Conservation (phyloP, 1,284 basidiomycete genomes). For the Rhizoctonia solani region DNA sequence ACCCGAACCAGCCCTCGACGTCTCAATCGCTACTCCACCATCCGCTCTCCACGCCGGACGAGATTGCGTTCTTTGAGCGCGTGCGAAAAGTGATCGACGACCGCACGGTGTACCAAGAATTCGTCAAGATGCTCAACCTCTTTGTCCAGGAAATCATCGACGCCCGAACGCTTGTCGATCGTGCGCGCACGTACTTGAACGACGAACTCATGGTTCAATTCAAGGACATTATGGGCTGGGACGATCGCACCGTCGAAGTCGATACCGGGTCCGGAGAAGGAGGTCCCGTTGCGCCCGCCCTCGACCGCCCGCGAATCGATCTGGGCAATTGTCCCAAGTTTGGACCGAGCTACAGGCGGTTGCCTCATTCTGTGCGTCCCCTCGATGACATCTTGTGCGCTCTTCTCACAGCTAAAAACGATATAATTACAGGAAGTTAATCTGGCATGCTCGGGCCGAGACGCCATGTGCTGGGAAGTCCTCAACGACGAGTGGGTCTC, state of each 20-base stretch:
- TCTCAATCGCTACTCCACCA: slow-evolving; percentile 44
- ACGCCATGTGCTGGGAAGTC: slow-evolving; percentile 94
- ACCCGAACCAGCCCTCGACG: slow-evolving; percentile 41
- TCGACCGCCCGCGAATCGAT: slow-evolving; percentile 59
- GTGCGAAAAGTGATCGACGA: slow-evolving; percentile 77
- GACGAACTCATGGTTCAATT: slow-evolving; percentile 85
- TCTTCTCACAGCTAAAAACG: background rate
- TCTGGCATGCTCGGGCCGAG: slow-evolving; percentile 91
- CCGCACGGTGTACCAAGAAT: slow-evolving; percentile 91
- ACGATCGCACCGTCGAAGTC: slow-evolving; percentile 50
- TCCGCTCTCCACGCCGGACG: slow-evolving; percentile 70
- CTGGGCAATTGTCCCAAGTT: slow-evolving; percentile 49
- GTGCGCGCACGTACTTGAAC: slow-evolving; percentile 76
- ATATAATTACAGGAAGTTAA: slow-evolving; percentile 70
- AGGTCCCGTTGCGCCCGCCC: slow-evolving; percentile 71
- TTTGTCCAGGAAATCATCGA: slow-evolving; percentile 93
- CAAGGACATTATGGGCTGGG: slow-evolving; percentile 84
- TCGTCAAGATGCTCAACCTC: slow-evolving; percentile 92
- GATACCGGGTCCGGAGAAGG: slow-evolving; percentile 61
- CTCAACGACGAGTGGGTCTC: slow-evolving; percentile 97
- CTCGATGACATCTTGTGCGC: slow-evolving; percentile 25
- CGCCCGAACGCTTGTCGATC: slow-evolving; percentile 78
- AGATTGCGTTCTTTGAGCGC: slow-evolving; percentile 92
- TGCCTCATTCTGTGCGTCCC: slow-evolving; percentile 82
- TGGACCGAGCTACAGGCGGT: slow-evolving; percentile 91